Base-by-base conservation (phyloP, 2,329 filamentous ascomycete species). In the Xylaria sp. region DNA sequence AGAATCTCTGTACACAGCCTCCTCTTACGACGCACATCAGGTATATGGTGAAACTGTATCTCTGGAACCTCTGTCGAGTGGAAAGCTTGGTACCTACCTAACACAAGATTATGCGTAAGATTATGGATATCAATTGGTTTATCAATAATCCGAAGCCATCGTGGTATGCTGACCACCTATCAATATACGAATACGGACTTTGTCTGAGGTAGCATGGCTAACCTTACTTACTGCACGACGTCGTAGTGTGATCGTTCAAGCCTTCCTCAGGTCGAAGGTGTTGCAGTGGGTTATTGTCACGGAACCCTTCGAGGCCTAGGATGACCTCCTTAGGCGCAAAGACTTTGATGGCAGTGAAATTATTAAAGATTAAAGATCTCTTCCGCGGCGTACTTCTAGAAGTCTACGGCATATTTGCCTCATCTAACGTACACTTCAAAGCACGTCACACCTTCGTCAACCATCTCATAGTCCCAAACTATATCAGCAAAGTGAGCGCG, bases 301-400 rank as follows among this genome's bases (percentile, higher is more conserved):
- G 23, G 84, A 84, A 65, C 81, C 78, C 10, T 75, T 76, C 3
- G 83, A 84, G 73, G 74, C 76, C 18, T 81, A 84, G 71, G 83
- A 85, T 70, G 78, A 86, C 51, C 78, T 85, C 29, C 74, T 82
- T 5, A 79, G 82, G 1, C 80, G 83, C 32, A 81, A 80, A 55
- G 83, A 85, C 50, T 85, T 85, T 57, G 83, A 85, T 71, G 79
- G 82, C 12, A 79, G 78, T 53, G 71, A 71, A 59, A 77, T 78
- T 71, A 79, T 81, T 37, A 63, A 68, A 6, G 75, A 79, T 81
- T 37, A 63, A 68, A 6, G 75, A 78, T 8, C 54, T 80, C 3
- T 75, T 82, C 25, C 72, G 72, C 32, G 79, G 79, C 25, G 73
- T 80, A 23, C 68, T 77, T 25, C 78, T 77, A 1, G 63, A 79